These are phyloP conservation scores for Phytopythium vexans DNA, from an alignment of 352 stramenopile genomes.

Conservation along the genomic window DNA sequence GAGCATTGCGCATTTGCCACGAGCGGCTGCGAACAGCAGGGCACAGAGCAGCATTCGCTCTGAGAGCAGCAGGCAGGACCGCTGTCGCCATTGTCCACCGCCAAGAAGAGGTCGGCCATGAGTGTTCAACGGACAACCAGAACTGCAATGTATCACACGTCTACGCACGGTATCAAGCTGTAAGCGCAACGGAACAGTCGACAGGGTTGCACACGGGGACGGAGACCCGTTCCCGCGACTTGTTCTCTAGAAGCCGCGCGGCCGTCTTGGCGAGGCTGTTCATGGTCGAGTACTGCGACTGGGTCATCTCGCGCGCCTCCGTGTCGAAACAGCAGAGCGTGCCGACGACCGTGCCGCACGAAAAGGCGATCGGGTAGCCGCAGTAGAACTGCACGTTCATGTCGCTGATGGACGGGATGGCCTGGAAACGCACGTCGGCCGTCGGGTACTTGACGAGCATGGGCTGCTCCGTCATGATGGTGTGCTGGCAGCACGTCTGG, in stretches of 20 bases:
- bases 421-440: conserved; percentile 36
- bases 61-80: no score
- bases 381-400: conserved; percentile 38
- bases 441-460: conserved; percentile 24
- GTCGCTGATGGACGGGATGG: conserved; percentile 9
- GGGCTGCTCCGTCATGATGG: conserved; percentile 23
- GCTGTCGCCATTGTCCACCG: no score
- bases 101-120: no score
- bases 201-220: no score
- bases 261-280: conserved; percentile 18
- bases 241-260: conserved; percentile 14
- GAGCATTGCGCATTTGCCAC: no score
- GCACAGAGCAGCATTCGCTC: no score
- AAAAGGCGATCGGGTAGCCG: conserved; percentile 36
- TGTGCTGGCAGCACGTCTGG: conserved; percentile 37
- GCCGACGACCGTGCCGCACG: conserved; percentile 17
- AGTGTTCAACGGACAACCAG: no score
- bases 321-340: conserved; percentile 24
- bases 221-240: conserved; percentile 4
- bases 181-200: no score
- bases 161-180: no score
- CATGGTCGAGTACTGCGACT: conserved; percentile 29
- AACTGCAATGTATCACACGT: no score
- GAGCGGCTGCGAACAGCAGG: no score
- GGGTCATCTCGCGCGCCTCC: conserved; percentile 16